Evolutionary conservation across 139 green algal genomes (phyloP).

Genomic region (Nannochloris sp.): DNA sequence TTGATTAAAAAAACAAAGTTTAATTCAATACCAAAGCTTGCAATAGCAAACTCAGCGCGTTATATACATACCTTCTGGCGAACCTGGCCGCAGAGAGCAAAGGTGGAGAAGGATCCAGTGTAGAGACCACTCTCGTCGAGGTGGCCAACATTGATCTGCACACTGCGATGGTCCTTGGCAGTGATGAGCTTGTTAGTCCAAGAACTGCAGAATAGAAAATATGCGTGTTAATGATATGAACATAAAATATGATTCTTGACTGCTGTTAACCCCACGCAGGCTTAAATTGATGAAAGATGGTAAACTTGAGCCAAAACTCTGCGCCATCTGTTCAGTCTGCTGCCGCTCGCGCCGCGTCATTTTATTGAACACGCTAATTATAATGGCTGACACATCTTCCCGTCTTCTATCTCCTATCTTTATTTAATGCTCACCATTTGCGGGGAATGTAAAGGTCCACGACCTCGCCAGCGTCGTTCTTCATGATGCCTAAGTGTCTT

Average conservation of each 20-base stretch:
- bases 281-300: not conserved
- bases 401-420: too few relatives aligned
- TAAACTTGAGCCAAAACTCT: not conserved
- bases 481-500: constrained; percentile 54
- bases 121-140: constrained; percentile 94
- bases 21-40: not conserved
- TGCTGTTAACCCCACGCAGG: not conserved
- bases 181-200: constrained; percentile 99
- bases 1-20: too few relatives aligned
- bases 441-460: constrained; percentile 98
- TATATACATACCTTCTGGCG: constrained; percentile 47
- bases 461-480: constrained; percentile 86
- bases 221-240: too few relatives aligned
- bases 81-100: constrained; percentile 86
- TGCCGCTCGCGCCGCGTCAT: not conserved
- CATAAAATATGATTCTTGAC: too few relatives aligned
- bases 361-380: too few relatives aligned
- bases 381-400: too few relatives aligned
- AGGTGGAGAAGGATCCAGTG: constrained; percentile 87
- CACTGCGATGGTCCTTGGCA: constrained; percentile 92
- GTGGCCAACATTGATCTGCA: constrained; percentile 99
- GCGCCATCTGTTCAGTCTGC: not conserved
- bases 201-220: constrained; percentile 66
- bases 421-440: constrained; percentile 98
- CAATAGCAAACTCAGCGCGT: not conserved